Evolutionary conservation across 495 filamentous ascomycete species (phyloP), one percentile per base, ranked within the genome.

Genomic region (Neurospora sp.): DNA sequence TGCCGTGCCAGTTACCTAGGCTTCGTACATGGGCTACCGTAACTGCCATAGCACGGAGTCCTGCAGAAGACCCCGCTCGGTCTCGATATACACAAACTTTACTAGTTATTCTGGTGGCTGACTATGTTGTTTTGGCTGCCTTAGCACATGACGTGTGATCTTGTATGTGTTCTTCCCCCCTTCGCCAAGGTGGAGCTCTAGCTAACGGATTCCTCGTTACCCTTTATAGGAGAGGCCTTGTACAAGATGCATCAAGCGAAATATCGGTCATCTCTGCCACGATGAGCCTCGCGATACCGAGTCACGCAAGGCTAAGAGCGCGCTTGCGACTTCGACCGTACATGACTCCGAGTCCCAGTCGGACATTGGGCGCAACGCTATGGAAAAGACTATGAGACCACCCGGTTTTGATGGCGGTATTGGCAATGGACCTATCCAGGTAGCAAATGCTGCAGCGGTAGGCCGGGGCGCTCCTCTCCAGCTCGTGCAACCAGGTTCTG

Each of bases 91-190:
- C 72, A 39, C 72, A 70, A 11, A 23, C 27, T 59, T 71, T n/a
- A 27, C 8, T 69, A 71, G 62, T 66, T 62, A 54, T 78, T 79
- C 37, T 70, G 75, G 75, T 80, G 75, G 78, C 80, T 82, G 76
- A 81, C 77, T 73, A 72, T 75, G 73, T 69, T 75, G 18, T 70
- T 69, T 73, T 69, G 40, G 41, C 40, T 18, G 79, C 81, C 84
- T 84, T 85, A 97, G 93, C 96, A 99, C 91, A 99, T 99, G 96
- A 98, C 96, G 82, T 99, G 96, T 89, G 96, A 99, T 89, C 92
- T 94, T 86, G 94, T 97, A 95, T 89, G 93, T 90, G 83, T 79
- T 83, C 80, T 82, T 82, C 77, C 82, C 75, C 81, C 79, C 42
- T 40, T 48, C 44, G 70, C 48, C 69, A 62, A 66, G 69, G 70